Conservation (phyloP, 108 stramenopile species). For the Cyclotella cryptica region DNA sequence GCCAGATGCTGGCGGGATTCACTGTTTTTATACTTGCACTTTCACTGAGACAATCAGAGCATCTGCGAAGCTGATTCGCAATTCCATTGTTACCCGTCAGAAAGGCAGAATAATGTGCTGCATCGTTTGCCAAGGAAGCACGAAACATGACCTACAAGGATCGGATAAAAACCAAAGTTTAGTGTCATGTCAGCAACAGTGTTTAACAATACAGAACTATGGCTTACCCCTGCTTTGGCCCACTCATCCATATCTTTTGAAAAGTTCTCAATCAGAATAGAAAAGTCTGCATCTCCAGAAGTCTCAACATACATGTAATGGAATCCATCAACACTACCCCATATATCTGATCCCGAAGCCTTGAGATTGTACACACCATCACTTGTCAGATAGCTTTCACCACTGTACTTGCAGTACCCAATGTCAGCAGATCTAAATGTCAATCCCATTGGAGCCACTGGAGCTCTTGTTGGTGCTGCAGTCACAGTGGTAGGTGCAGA, state of each 20-base stretch:
- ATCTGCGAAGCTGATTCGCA: conserved; percentile 33
- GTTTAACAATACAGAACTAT: background rate
- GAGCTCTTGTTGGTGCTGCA: conserved; percentile 1
- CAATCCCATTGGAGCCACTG: conserved; percentile 1
- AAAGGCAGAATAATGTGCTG: conserved; percentile 17
- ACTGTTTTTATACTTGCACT: background rate
- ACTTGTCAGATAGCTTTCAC: conserved; percentile 9
- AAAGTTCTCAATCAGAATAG: conserved; percentile 29
- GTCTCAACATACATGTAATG: conserved; percentile 52
- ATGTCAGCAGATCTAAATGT: conserved; percentile 6
- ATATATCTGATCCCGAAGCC: conserved; percentile 37
- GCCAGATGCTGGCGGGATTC: conserved; percentile 15
- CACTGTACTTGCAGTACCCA: conserved; percentile 2
- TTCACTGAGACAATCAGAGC: conserved; percentile 16
- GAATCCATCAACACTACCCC: conserved; percentile 28
- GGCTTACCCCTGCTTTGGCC: conserved; percentile 40
- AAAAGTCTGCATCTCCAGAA: conserved; percentile 44
- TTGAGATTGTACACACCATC: conserved; percentile 24
- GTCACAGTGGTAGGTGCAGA: conserved; percentile 19
- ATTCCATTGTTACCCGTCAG: conserved; percentile 13
- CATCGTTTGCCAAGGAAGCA: conserved; percentile 1
- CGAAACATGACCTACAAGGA: conserved; percentile 33
- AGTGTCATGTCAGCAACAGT: background rate
- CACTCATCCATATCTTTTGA: conserved; percentile 3
- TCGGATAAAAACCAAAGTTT: background rate